A percentile compares a stretch with the other conserved stretches of the same genome.
phyloP scores from a whole-genome alignment of 208 protist genomes.

The Leishmania arabica region DNA sequence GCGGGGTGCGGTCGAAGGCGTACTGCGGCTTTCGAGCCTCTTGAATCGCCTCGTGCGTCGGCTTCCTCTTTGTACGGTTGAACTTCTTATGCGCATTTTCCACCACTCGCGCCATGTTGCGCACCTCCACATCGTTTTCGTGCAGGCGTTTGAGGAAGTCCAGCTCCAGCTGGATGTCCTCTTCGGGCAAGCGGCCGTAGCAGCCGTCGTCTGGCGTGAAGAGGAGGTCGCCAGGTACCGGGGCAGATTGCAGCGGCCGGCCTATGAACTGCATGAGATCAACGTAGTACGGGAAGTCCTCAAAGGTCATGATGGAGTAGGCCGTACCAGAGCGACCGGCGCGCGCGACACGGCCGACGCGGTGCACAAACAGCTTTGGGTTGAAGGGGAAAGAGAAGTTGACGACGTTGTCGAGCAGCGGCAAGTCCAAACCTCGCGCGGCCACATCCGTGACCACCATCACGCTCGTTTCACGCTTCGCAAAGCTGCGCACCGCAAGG shows the following conservation, averaged over 20 bases:
- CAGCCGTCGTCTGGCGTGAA: conserved; percentile 87
- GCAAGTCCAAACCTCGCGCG: conserved; percentile 99
- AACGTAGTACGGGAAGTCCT: conserved; percentile 96
- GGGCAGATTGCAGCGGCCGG: conserved; percentile 63
- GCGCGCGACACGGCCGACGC: conserved; percentile 98
- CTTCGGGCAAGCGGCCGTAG: conserved; percentile 87
- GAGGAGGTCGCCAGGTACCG: conserved; percentile 58
- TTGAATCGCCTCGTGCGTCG: conserved; percentile 88
- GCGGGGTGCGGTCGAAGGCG: conserved; percentile 72
- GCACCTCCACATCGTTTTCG: conserved; percentile 73
- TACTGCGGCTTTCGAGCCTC: conserved; percentile 78
- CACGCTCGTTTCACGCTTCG: conserved; percentile 81
- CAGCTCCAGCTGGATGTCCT: conserved; percentile 86
- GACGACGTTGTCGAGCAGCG: conserved; percentile 99
- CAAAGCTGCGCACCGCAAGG: conserved; percentile 95
- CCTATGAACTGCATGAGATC: conserved; percentile 90
- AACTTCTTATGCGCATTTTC: conserved; percentile 91
- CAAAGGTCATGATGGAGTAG: conserved; percentile 95
- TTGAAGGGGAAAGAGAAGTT: conserved; percentile 99
- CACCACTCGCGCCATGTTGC: conserved; percentile 79
- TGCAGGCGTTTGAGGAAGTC: conserved; percentile 79
- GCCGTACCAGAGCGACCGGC: conserved; percentile 96
- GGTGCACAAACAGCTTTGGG: conserved; percentile 98
- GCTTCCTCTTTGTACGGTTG: conserved; percentile 88
- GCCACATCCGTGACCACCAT: conserved; percentile 99